Base-by-base conservation (phyloP, 73 alveolate species). In the Paramecium tetraurelia region DNA sequence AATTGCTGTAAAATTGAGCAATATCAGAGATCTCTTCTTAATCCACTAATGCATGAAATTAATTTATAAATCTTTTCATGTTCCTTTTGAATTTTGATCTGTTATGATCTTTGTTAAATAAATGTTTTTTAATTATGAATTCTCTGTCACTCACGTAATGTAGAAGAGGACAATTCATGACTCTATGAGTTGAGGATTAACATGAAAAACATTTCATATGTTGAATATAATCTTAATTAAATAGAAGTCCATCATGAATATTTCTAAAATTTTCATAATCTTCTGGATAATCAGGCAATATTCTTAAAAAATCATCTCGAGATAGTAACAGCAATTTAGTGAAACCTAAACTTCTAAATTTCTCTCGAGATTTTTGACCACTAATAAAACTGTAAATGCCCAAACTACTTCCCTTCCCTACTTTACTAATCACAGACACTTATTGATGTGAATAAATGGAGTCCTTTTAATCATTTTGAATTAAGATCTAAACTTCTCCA, bases 181-280 rank as follows among this genome's bases (percentile, higher is more conserved):
- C 87, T 53, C 69, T 53, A 18, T 80, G 90, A 46, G 76, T 44
- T 44, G 70, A 27, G 5, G 76, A 44, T 24, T 80, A 31, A 63
- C 90, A 80, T 0, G 90, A 80, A 7, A 80, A 80, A 21, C 90
- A 80, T 48, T 20, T 44, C 53, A 80, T 44, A 11, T 80, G 46
- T 22, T 31, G 14, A 20, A 80, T 20, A 21, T 24, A 80, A 44
- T 40, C 90, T 44, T 41, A n/a, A 48, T 80, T 80, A 35, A 24
- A 80, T 14, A 80, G 24, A 11, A 80, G n/a, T 4, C 57, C 70
- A 46, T 44, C 90, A 80, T 44, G 75, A 4, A 80, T 20, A 12
- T 80, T 48, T 48, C 89, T 77, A 22, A 77, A 77, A 1, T 21
- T 21, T 41, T 77, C 89, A 46, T 77, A 77, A 77, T 77, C 89